Evolutionary conservation across 495 filamentous ascomycete genomes (phyloP).

Genomic region (Penicillium steckii): DNA sequence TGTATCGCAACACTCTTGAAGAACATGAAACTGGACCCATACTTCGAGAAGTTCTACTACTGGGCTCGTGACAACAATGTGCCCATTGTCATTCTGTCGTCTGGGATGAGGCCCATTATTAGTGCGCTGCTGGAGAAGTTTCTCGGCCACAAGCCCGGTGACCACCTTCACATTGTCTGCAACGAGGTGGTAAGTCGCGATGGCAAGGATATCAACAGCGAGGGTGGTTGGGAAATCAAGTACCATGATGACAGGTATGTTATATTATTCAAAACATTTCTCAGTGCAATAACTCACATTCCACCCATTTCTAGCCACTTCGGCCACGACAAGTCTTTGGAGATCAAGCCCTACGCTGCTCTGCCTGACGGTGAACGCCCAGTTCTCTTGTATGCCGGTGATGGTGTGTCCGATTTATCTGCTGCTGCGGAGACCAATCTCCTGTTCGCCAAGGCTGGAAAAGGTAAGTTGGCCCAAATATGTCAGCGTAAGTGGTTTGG

Average conservation of each 20-base stretch:
- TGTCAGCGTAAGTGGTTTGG: background rate
- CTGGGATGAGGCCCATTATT: conserved; percentile 92
- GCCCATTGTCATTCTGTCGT: conserved; percentile 86
- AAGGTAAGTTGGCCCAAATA: conserved; percentile 52
- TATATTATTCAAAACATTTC: too few species aligned
- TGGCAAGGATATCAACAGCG: conserved; percentile 73
- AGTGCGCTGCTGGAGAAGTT: conserved; percentile 73
- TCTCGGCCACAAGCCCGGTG: conserved; percentile 63
- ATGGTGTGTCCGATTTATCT: conserved; percentile 85
- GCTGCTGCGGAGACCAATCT: conserved; percentile 86
- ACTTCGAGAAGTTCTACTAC: conserved; percentile 81
- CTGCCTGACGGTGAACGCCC: conserved; percentile 68
- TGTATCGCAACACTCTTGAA: conserved; percentile 72
- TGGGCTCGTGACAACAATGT: conserved; percentile 80
- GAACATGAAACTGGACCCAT: conserved; percentile 84
- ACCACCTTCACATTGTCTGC: conserved; percentile 78
- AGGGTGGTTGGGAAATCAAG: conserved; percentile 80
- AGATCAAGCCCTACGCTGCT: conserved; percentile 79
- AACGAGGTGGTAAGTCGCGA: conserved; percentile 69
- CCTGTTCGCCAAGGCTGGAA: conserved; percentile 85
- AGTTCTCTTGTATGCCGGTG: conserved; percentile 82
- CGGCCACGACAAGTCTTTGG: conserved; percentile 90
- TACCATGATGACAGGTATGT: conserved; percentile 81
- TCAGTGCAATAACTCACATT: too few species aligned
- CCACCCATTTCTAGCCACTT: conserved; percentile 56